Base-by-base conservation (phyloP, 1,284 basidiomycete species). In the Ceratobasidium theobromae region DNA sequence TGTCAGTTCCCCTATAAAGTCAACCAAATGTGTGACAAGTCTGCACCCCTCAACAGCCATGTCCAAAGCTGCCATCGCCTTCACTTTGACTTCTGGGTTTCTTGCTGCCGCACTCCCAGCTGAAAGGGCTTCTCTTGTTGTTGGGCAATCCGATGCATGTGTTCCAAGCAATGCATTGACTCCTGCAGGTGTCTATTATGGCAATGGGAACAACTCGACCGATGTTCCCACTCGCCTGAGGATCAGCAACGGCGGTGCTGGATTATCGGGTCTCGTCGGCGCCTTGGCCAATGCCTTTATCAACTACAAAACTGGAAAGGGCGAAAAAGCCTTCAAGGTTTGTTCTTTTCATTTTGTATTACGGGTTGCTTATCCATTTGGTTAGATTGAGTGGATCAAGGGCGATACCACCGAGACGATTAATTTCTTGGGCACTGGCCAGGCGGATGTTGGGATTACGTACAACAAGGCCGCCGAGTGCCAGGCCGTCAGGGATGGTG, bases 341-440 rank as follows among this genome's bases (percentile, higher is more conserved):
- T 16, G 4, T 21, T 40, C 58, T n/a, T 32, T 14, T 25, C 38
- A 49, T 48, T 49, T 5, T 38, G 57, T 25, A 32, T 48, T 5
- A 23, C 11, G 9, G n/a, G 5, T 48, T 6, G 14, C 21, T 48
- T 48, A 48, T 21, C 16, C 45, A 4, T 21, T 18, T 28, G 21
- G 30, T 25, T 51, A 82, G 81, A 75, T 82, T 28, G 80, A 73
- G 12, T 82, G 82, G 82, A 79, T 80, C 70, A 72, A 82, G 12
- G 80, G 80, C 4, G 82, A 83, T 66, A 82, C 80, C 0, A 82
- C 81, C 0, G 75, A 81, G 53, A 81, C 79, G 68, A 72, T 83
- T 0, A 72, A 71, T 0, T 76, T 75, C 53, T 72, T 83, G 18
- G 73, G 74, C 0, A 71, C 73, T 0, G 79, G 77, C 8, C 69